Percentiles rank a stretch among this genome's conserved stretches.
Evolutionary conservation across 2,329 filamentous ascomycete genomes (phyloP).

Genomic region (Bretziella fagacearum): DNA sequence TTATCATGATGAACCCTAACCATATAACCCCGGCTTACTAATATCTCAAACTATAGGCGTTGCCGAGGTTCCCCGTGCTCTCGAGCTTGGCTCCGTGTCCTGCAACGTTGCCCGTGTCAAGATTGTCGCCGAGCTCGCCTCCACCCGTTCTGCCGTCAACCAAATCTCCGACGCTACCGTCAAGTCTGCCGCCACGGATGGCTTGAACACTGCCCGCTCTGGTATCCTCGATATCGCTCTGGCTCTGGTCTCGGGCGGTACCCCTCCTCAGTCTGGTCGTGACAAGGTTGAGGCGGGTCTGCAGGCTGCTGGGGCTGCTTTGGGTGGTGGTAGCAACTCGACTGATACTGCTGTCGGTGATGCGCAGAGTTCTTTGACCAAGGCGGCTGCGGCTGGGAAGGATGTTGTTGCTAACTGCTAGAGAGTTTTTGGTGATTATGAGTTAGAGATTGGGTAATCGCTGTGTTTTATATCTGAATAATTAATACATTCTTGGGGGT

Average conservation of each 20-base stretch:
- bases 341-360: constrained; percentile 4
- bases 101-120: constrained; percentile 13
- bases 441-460: not conserved
- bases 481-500: not conserved
- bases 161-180: constrained; percentile 6
- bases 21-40: not conserved
- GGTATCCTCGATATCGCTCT: constrained; percentile 12
- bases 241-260: constrained; percentile 6
- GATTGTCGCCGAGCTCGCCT: constrained; percentile 9
- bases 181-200: constrained; percentile 6
- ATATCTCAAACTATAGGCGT: not conserved
- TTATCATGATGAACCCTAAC: not conserved
- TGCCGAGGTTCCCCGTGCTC: constrained; percentile 7
- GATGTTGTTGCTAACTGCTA: constrained; percentile 9
- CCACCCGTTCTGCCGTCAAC: constrained; percentile 7
- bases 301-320: not conserved
- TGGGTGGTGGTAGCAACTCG: constrained; percentile 4
- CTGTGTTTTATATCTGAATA: not conserved
- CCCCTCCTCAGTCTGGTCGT: constrained; percentile 3
- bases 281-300: constrained; percentile 10
- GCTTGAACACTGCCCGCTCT: constrained; percentile 3
- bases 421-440: not conserved
- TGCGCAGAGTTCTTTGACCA: not conserved
- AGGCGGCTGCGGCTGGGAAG: constrained; percentile 2
- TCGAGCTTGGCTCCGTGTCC: constrained; percentile 4